Base-by-base conservation (phyloP, 345 rosid genomes). In the Euphorbia lathyris region DNA sequence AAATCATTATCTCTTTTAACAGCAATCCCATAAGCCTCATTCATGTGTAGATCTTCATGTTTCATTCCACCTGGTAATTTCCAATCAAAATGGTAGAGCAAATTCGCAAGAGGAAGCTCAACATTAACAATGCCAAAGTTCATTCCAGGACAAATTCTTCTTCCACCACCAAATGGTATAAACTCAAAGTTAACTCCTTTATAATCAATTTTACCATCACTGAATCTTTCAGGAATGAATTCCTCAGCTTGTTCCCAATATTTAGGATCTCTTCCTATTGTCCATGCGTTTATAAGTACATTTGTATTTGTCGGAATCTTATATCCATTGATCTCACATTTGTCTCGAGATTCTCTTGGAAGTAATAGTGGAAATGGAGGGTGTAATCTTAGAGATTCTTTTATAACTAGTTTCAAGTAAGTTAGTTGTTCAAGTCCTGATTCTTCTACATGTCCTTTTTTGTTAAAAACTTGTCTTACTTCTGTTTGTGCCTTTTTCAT, bases 71-170 rank as follows among this genome's bases (percentile, higher is more conserved):
- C 30, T 0, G 72, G 67, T 4, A 75, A 71, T 26, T 58, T 64
- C 79, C 79, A 79, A 11, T 79, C 82, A 65, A 75, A 79, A 72
- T 72, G 64, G 59, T 63, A 79, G 2, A 79, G 68, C 11, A 72
- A 36, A 32, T 32, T 25, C 4, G 78, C 73, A 0, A 70, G 66
- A 0, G 48, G 68, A 10, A 75, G 52, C 68, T 76, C 80, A 0
- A 76, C 30, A 17, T 60, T 74, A 0, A 66, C 59, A 25, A 69
- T 34, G 0, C 71, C 82, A 29, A 76, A 72, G 2, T 9, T 30
- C 26, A 75, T 59, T 0, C 83, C 74, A 1, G 77, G 77, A 38
- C 79, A 79, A 9, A 75, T 75, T 36, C 79, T 79, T 36, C 74
- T 72, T 14, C 79, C 77, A 10, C 69, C 79, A 6, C 79, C 79